Evolutionary conservation across 805 yeast genomes (phyloP), one percentile per base, ranked within the genome.

Genomic region (Candida rishiriensis): DNA sequence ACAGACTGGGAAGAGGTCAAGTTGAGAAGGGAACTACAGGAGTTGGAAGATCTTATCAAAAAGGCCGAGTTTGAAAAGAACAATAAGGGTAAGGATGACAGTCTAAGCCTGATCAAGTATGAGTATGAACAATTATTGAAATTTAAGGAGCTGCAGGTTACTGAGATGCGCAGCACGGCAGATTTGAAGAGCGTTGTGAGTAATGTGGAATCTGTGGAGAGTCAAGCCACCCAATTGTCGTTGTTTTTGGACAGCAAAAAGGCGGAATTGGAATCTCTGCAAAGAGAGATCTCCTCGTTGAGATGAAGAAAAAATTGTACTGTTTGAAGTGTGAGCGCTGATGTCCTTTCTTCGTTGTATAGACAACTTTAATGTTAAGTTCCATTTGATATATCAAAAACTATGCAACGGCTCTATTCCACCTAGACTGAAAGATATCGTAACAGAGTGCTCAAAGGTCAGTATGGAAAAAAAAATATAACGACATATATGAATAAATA

Each of bases 1-100:
- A 81, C 88, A 2, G 96, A 89, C 57, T 88, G 97, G 96, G 97
- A 90, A 63, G 88, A 85, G 56, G 95, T 85, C 13, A 76, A 93
- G 53, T 73, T 89, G 52, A 81, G 81, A 65, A 77, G 90, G 40
- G 91, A 89, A 60, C 71, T 91, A 48, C 73, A 81, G 11, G 87
- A 86, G 49, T 65, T 90, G 39, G 96, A 89, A 54, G 65, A 70
- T n/a, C 73, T 81, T 53, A 74, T 86, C 44, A 70, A 66, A 9
- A 73, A 76, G 46, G 83, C 86, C 2, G 78, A 78, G 50, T 60
- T 63, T 14, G 79, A 73, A 26, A 68, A 76, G 33, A 68, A 70
- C 34, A 58, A 40, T 47, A 61, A 60, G 39, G 60, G 59, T 4
- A 48, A 46, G 29, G 66, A 58, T 40, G 61, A 61, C 28, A 55